phyloP scores from a whole-genome alignment of 345 rosid species.

The Crucihimalaya himalaica region DNA sequence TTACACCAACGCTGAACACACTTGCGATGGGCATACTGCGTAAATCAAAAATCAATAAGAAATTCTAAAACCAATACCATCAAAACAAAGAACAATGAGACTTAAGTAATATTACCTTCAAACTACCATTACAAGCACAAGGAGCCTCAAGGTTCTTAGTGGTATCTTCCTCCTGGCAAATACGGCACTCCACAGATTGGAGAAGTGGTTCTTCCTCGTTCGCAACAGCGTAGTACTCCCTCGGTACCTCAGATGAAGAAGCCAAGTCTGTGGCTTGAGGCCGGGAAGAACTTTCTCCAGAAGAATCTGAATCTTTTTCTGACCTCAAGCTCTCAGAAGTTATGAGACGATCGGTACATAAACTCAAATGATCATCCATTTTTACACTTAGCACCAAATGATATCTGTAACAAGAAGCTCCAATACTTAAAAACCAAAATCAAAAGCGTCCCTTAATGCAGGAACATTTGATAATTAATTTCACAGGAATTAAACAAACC shows the following conservation, averaged over 20 bases:
- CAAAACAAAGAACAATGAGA: constrained; percentile 1
- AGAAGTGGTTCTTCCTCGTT: constrained; percentile 64
- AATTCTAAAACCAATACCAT: background rate
- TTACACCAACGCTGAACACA: constrained; percentile 98
- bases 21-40: constrained; percentile 51
- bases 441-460: background rate
- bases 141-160: constrained; percentile 77
- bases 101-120: constrained; percentile 59
- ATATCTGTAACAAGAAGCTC: constrained; percentile 33
- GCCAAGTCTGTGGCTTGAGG: constrained; percentile 40
- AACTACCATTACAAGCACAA: constrained; percentile 92
- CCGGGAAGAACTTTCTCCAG: constrained; percentile 47
- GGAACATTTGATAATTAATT: background rate
- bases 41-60: background rate
- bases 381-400: constrained; percentile 22
- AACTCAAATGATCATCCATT: constrained; percentile 80
- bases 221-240: constrained; percentile 39
- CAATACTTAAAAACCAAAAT: background rate
- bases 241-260: constrained; percentile 41
- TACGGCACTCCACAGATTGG: constrained; percentile 82
- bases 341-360: constrained; percentile 65
- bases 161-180: constrained; percentile 95
- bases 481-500: background rate
- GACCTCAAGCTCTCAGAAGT: constrained; percentile 48
- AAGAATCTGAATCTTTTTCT: constrained; percentile 36